Conservation (phyloP, 352 stramenopile genomes). For the Pythium myriotylum region DNA sequence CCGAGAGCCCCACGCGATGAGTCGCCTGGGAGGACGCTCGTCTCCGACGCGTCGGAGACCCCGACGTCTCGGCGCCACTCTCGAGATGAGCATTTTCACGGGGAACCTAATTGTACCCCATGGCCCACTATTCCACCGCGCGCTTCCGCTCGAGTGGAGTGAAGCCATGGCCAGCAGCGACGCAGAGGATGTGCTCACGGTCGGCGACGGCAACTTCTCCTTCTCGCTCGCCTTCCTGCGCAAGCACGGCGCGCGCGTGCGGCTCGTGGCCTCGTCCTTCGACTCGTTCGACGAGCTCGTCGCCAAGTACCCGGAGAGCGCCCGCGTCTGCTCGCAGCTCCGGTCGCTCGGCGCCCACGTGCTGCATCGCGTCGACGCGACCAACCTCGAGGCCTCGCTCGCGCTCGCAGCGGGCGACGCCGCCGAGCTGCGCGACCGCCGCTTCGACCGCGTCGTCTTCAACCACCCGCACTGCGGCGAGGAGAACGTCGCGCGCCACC, state of each 20-base stretch:
- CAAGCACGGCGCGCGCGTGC: conserved; percentile 11
- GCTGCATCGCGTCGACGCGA: conserved; percentile 69
- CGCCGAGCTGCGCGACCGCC: not conserved
- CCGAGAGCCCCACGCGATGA: too few relatives aligned
- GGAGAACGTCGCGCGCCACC: conserved; percentile 88
- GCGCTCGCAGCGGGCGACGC: conserved; percentile 13
- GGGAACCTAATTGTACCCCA: not conserved
- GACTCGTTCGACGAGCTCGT: conserved; percentile 65
- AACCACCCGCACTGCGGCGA: conserved; percentile 94
- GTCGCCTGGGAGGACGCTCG: too few relatives aligned
- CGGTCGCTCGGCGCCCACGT: conserved; percentile 41
- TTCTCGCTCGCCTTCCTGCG: conserved; percentile 34
- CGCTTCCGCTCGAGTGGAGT: not conserved
- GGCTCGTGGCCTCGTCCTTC: conserved; percentile 46
- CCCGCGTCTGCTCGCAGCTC: conserved; percentile 48
- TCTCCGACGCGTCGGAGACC: too few relatives aligned
- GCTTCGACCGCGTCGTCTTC: conserved; percentile 91
- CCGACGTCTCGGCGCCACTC: too few relatives aligned
- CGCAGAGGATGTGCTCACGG: conserved; percentile 22
- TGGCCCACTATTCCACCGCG: not conserved
- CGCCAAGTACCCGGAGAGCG: conserved; percentile 61
- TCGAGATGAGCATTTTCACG: too few relatives aligned
- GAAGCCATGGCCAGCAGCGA: conserved; percentile 2
- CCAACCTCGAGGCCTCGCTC: conserved; percentile 53
- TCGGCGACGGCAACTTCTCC: conserved; percentile 42